These are phyloP conservation scores for Colletotrichum neosansevieriae DNA, from an alignment of 2,329 filamentous ascomycete species.

Conservation along the genomic window DNA sequence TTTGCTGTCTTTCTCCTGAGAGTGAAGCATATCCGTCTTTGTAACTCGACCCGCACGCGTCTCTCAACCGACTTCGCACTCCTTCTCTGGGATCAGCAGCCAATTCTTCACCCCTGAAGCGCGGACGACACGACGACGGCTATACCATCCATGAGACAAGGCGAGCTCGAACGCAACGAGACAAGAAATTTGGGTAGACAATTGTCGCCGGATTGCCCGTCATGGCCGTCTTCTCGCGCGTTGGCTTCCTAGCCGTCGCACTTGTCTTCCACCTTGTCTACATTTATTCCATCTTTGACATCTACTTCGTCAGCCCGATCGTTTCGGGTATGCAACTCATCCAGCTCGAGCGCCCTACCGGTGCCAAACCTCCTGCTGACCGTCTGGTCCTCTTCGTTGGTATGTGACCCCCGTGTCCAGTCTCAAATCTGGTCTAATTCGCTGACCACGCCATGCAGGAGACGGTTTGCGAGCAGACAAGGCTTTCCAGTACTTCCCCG, in stretches of 20 bases:
- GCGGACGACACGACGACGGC: not conserved
- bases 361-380: conserved; percentile 81
- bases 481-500: conserved; percentile 92
- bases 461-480: conserved; percentile 98
- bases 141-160: not conserved
- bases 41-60: not conserved
- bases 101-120: not conserved
- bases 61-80: not conserved
- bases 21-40: not conserved
- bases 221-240: conserved; percentile 73
- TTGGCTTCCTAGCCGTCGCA: conserved; percentile 88
- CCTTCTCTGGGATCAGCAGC: not conserved
- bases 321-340: conserved; percentile 94
- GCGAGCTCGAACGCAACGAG: not conserved
- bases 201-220: conserved; percentile 23
- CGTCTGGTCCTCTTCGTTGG: conserved; percentile 94
- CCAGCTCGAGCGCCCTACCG: conserved; percentile 70
- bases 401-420: conserved; percentile 50
- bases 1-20: not conserved
- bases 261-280: conserved; percentile 95
- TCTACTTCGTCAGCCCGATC: conserved; percentile 98
- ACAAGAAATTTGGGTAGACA: not conserved
- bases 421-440: not conserved
- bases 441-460: conserved; percentile 58
- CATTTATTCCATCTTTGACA: conserved; percentile 95